Percentiles rank a stretch among this genome's conserved stretches.
Evolutionary conservation across 208 protist genomes (phyloP).

Genomic region (Leishmania lainsoni): DNA sequence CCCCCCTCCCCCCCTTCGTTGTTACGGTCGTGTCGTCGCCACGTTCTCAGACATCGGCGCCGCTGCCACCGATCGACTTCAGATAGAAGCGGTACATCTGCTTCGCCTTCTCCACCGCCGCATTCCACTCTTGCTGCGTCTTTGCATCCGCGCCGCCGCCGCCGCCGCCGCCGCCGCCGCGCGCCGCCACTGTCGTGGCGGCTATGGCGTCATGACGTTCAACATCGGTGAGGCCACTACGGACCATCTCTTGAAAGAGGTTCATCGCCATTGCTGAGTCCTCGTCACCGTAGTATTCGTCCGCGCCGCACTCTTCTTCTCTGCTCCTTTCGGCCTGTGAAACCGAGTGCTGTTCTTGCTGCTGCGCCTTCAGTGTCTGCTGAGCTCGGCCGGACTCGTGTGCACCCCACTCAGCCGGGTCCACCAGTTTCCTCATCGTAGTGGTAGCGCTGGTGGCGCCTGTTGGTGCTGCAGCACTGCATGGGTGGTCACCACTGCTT

Average conservation of each 20-base stretch:
- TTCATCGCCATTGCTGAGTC: slow-evolving; percentile 15
- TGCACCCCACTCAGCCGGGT: slow-evolving; percentile 11
- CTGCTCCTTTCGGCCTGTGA: background rate
- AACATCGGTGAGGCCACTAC: slow-evolving; percentile 29
- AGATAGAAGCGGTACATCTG: slow-evolving; percentile 68
- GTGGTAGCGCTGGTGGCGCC: background rate
- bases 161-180: slow-evolving; percentile 1
- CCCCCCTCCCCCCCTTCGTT: background rate
- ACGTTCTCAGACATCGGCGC: background rate
- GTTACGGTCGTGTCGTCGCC: background rate
- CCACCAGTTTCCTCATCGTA: background rate
- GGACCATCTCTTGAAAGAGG: slow-evolving; percentile 48
- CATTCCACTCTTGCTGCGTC: slow-evolving; percentile 48
- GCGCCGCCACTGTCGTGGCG: background rate
- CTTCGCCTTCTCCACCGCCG: slow-evolving; percentile 40
- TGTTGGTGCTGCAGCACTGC: background rate
- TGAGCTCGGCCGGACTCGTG: slow-evolving; percentile 7
- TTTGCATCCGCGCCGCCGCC: slow-evolving; percentile 10
- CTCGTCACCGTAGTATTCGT: background rate
- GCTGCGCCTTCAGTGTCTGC: slow-evolving; percentile 26
- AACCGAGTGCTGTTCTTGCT: slow-evolving; percentile 22
- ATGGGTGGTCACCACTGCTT: background rate
- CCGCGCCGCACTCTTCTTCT: background rate
- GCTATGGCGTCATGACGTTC: background rate
- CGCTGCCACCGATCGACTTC: slow-evolving; percentile 4